phyloP scores from a whole-genome alignment of 345 rosid genomes.

The Rhodamnia argentea region DNA sequence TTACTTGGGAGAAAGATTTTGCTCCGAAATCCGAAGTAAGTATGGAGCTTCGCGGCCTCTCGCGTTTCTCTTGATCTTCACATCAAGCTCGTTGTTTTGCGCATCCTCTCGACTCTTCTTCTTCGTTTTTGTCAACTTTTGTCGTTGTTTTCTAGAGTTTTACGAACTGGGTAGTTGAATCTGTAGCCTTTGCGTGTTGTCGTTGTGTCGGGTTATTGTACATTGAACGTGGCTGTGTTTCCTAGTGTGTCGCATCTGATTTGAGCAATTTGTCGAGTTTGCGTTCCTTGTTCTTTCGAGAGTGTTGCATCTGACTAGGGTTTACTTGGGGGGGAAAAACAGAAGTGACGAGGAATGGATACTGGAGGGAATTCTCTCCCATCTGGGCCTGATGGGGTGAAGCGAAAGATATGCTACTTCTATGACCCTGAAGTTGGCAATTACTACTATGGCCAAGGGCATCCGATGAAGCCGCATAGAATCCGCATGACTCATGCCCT shows the following conservation, averaged over 20 bases:
- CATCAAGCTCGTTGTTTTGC: neutral
- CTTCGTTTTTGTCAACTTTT: neutral
- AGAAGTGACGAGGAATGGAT: slow-evolving; percentile 12
- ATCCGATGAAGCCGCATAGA: slow-evolving; percentile 62
- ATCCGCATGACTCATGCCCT: slow-evolving; percentile 59
- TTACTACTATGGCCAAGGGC: slow-evolving; percentile 59
- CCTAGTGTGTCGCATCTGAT: neutral
- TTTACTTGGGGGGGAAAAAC: neutral
- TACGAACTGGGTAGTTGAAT: neutral
- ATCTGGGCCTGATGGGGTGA: slow-evolving; percentile 47
- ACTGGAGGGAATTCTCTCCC: slow-evolving; percentile 49
- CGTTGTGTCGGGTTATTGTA: neutral
- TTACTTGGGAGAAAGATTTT: neutral
- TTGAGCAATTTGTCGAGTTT: neutral
- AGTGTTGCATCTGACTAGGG: neutral
- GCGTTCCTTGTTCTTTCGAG: neutral
- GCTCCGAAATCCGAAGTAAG: neutral
- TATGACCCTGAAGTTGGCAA: slow-evolving; percentile 63
- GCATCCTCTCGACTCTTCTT: neutral
- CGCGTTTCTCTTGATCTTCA: neutral
- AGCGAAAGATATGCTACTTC: slow-evolving; percentile 57
- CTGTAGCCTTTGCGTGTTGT: neutral
- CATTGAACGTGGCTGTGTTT: neutral
- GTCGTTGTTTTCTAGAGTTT: neutral
- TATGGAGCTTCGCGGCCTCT: neutral